phyloP scores from a whole-genome alignment of 2,329 filamentous ascomycete species.

The Talaromyces albobiverticillius region DNA sequence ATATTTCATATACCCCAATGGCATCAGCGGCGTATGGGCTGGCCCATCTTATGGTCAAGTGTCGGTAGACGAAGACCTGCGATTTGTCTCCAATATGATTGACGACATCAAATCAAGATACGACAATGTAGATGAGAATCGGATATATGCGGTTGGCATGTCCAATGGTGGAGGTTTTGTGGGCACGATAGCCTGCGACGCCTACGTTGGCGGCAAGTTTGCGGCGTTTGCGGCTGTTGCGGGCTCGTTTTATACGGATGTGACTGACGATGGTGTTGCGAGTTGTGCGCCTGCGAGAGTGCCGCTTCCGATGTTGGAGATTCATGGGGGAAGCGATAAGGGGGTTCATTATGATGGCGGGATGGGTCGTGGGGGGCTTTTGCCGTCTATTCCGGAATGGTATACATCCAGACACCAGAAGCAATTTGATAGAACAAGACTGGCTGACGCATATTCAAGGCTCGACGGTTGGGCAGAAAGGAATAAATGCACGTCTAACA shows the following conservation, averaged over 20 bases:
- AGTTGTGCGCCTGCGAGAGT: slow-evolving; percentile 36
- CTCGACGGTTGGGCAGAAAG: slow-evolving; percentile 40
- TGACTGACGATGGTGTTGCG: slow-evolving; percentile 20
- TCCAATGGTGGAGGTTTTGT: slow-evolving; percentile 52
- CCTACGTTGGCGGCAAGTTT: slow-evolving; percentile 43
- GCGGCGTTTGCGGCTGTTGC: slow-evolving; percentile 47
- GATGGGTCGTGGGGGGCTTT: slow-evolving; percentile 39
- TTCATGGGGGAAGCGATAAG: slow-evolving; percentile 50
- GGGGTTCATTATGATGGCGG: slow-evolving; percentile 48
- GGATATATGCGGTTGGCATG: slow-evolving; percentile 47
- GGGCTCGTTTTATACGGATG: slow-evolving; percentile 47
- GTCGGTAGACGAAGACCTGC: slow-evolving; percentile 44
- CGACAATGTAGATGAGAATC: slow-evolving; percentile 42
- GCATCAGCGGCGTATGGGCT: slow-evolving; percentile 45
- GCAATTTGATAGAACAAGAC: slow-evolving; percentile 17
- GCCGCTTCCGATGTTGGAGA: slow-evolving; percentile 48
- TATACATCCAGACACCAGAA: too few relatives aligned
- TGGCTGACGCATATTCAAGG: slow-evolving; percentile 5
- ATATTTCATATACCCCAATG: slow-evolving; percentile 51
- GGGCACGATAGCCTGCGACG: slow-evolving; percentile 44
- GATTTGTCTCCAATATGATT: slow-evolving; percentile 47
- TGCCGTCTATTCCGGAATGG: slow-evolving; percentile 47
- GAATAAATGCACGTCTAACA: slow-evolving; percentile 37
- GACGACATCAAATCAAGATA: slow-evolving; percentile 36
- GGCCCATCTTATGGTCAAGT: slow-evolving; percentile 46